Base-by-base conservation (phyloP, 2,329 filamentous ascomycete genomes). In the Fusarium longipes region DNA sequence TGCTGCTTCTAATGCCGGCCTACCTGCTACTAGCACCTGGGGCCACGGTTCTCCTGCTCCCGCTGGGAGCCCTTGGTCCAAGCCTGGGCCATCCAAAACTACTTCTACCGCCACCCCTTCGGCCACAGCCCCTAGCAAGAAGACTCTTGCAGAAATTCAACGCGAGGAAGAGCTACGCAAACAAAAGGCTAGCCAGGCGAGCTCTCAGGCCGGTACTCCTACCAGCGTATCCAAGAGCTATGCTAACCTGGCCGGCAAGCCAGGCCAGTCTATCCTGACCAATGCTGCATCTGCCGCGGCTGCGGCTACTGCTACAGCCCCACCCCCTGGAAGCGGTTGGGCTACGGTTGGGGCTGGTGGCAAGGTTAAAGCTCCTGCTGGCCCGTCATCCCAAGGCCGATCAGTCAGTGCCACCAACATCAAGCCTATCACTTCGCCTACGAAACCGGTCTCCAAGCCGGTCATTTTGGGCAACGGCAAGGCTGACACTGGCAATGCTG, bases 141-240 rank as follows among this genome's bases (percentile, higher is more conserved):
- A 97, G 86, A 97, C 93, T 0, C 84, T 98, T 42, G 93, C 93
- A 24, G 95, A 98, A 70, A 98, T 99, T 60, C 96, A 98, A 77
- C 94, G 94, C 66, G 96, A 99, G 80, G 96, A 99, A 75, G 96
- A 98, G 76, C 67, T 72, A 22, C 76, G 76, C 68, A 99, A 99
- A 84, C 89, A 91, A 73, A 93, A 91, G 77, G 86, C 88, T 3
- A 82, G 80, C 68, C 83, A 87, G 45, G 72, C 78, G 8, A 79
- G 84, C 4, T 77, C 79, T 6, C 86, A 87, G 70, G 78, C 82
- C 24, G 81, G 78, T 25, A 77, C 83, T 12, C 80, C 84, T 22
- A 77, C 82, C 18, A 78, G 83, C 39, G 77, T 83, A 11, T 91
- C 92, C 36, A 98, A 98, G 83, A 91, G 95, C 56, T 98, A 98